Evolutionary conservation across 805 yeast species (phyloP).

Genomic region (Candida alai): DNA sequence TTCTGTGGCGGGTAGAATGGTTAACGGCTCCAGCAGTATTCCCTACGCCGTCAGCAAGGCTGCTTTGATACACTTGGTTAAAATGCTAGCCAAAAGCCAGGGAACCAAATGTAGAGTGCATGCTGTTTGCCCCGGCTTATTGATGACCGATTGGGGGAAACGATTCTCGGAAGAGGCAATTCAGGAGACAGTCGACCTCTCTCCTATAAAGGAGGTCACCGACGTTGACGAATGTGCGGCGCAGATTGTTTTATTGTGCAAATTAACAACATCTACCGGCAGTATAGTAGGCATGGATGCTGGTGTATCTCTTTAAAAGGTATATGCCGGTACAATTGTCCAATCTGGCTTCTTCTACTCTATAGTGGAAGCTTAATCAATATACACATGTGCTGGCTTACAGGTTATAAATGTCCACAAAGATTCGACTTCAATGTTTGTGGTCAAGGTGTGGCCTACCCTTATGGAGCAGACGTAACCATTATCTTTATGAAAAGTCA

Average conservation of each 20-base stretch:
- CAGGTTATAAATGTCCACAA: no score
- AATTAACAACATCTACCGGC: slow-evolving; percentile 21
- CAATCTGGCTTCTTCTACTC: no score
- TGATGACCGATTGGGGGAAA: slow-evolving; percentile 26
- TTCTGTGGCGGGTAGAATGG: slow-evolving; percentile 24
- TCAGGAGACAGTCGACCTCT: slow-evolving; percentile 10
- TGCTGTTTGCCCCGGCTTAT: slow-evolving; percentile 16
- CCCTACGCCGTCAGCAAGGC: slow-evolving; percentile 32
- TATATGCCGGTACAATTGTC: no score
- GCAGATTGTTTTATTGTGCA: slow-evolving; percentile 18
- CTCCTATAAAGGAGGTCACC: slow-evolving; percentile 18
- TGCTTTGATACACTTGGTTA: slow-evolving; percentile 19
- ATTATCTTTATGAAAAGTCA: slow-evolving; percentile 12
- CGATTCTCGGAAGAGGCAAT: slow-evolving; percentile 16
- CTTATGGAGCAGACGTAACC: no score
- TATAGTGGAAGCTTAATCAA: no score
- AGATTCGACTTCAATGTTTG: no score
- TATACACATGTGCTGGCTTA: no score
- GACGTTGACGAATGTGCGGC: slow-evolving; percentile 25
- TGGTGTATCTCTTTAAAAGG: slow-evolving; percentile 16
- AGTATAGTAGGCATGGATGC: slow-evolving; percentile 22
- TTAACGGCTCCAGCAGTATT: slow-evolving; percentile 25
- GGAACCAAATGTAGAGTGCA: slow-evolving; percentile 17
- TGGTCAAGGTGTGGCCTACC: no score
- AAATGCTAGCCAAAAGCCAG: slow-evolving; percentile 19